Percentiles rank a stretch among this genome's conserved stretches.
Evolutionary conservation across 371 early-diverging fungal genomes (phyloP).

Genomic region (Syncephalis fuscata): DNA sequence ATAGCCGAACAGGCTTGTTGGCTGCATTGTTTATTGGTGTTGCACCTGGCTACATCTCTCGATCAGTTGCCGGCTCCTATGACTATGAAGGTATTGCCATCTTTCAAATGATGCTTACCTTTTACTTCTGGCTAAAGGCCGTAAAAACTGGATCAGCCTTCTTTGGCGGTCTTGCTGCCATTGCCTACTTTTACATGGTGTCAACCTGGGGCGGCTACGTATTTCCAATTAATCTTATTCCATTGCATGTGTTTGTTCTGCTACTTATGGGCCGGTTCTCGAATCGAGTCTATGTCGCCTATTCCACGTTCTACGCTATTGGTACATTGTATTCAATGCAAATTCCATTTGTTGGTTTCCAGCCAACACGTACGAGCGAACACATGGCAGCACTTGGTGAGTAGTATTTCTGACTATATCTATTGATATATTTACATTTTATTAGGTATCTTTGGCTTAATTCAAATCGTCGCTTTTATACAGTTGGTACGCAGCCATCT

Average conservation of each 20-base stretch:
- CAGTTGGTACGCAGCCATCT: conserved; percentile 63
- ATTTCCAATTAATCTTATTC: conserved; percentile 96
- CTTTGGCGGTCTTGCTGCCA: conserved; percentile 69
- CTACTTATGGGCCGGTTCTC: conserved; percentile 94
- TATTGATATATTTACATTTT: neutral
- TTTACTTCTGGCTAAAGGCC: conserved; percentile 93
- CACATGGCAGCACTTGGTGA: conserved; percentile 96
- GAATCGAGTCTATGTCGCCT: conserved; percentile 83
- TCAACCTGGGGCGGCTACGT: conserved; percentile 99
- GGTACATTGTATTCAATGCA: conserved; percentile 96
- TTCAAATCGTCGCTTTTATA: conserved; percentile 87
- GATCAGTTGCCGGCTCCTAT: conserved; percentile 98
- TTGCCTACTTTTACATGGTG: conserved; percentile 98
- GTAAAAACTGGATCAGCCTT: conserved; percentile 83
- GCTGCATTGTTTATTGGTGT: conserved; percentile 96
- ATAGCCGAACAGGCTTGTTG: conserved; percentile 78
- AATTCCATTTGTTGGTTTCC: conserved; percentile 98
- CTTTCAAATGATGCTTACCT: conserved; percentile 91
- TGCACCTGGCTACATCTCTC: conserved; percentile 97
- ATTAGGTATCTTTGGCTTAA: conserved; percentile 69
- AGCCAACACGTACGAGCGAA: conserved; percentile 90
- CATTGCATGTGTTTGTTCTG: conserved; percentile 88
- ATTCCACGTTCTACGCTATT: conserved; percentile 90
- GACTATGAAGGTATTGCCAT: conserved; percentile 99
- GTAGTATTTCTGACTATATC: conserved; percentile 12